Evolutionary conservation across 2,329 filamentous ascomycete genomes (phyloP), one percentile per base, ranked within the genome.

Genomic region (Trichoderma oligosporum): DNA sequence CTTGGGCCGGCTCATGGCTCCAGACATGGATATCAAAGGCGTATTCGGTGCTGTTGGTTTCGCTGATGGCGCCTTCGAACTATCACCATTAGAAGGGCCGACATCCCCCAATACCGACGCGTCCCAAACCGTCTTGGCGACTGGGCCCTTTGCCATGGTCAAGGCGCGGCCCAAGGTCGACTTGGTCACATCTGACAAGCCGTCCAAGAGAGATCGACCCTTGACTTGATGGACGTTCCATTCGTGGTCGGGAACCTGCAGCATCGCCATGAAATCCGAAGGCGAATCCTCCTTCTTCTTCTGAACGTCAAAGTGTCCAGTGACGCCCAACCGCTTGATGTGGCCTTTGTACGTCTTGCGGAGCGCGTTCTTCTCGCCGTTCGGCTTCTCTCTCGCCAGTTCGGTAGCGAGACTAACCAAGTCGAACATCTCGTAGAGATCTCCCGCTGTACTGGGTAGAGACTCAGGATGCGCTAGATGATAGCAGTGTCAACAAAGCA

Each of bases 261-360:
- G 62, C 69, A 87, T 73, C 36, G 73, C 71, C 62, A 80, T 70
- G 54, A 86, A 77, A n/a, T 81, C 77, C 25, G 79, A 77, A 0
- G 76, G 74, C 7, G 75, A 75, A 35, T 77, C 73, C 18, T 76
- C 71, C 39, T 83, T 80, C 64, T 82, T 80, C 71, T 83, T 84
- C 53, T 70, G 68, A 14, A 73, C 71, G 63, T 86, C 83, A 63
- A 85, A 87, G 59, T 83, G 80, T 8, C 84, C 84, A 53, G 78
- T 79, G 24, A 87, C 76, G 33, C 82, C 82, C 29, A 86, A 72
- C 44, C 78, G 79, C 74, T 86, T 86, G 68, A 87, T 83, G 62
- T 86, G 82, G 52, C 83, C 83, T 70, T 87, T 87, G 74, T 86
- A 87, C 14, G 83, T 86, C 68, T 86, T 86, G 24, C 84, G 79